Evolutionary conservation across 176 grass and related monocot genomes (phyloP).

Genomic region (Lolium multiflorum): DNA sequence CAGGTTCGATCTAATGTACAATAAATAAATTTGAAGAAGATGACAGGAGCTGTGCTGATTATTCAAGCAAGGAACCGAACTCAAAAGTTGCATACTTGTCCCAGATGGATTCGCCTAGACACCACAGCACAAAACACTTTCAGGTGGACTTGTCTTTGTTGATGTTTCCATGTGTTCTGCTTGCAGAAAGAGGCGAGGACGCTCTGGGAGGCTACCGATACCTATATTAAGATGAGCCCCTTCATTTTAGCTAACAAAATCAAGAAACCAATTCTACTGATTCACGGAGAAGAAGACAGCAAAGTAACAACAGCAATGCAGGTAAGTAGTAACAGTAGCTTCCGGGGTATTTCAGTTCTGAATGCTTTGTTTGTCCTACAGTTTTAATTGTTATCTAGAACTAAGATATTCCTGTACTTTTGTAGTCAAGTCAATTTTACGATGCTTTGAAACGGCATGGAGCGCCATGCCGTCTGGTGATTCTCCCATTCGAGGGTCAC

Average conservation of each 20-base stretch:
- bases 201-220: constrained; percentile 82
- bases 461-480: constrained; percentile 67
- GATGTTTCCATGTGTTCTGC: background rate
- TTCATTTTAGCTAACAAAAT: constrained; percentile 92
- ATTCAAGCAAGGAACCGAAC: background rate
- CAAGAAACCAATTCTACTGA: constrained; percentile 81
- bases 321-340: constrained; percentile 59
- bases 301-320: constrained; percentile 87
- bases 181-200: constrained; percentile 78
- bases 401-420: background rate
- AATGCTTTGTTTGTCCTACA: background rate
- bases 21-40: background rate
- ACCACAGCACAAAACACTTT: constrained; percentile 9
- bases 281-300: constrained; percentile 89
- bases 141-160: constrained; percentile 17
- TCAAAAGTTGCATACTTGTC: background rate
- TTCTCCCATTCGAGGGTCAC: constrained; percentile 81
- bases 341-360: constrained; percentile 27
- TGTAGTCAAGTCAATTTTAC: constrained; percentile 81
- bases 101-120: constrained; percentile 1
- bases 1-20: constrained; percentile 51
- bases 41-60: background rate
- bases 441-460: constrained; percentile 89
- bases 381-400: constrained; percentile 17
- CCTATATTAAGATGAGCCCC: constrained; percentile 86